These are phyloP conservation scores for Leccinum broughii DNA, from an alignment of 768 basidiomycete species.

Conservation along the genomic window DNA sequence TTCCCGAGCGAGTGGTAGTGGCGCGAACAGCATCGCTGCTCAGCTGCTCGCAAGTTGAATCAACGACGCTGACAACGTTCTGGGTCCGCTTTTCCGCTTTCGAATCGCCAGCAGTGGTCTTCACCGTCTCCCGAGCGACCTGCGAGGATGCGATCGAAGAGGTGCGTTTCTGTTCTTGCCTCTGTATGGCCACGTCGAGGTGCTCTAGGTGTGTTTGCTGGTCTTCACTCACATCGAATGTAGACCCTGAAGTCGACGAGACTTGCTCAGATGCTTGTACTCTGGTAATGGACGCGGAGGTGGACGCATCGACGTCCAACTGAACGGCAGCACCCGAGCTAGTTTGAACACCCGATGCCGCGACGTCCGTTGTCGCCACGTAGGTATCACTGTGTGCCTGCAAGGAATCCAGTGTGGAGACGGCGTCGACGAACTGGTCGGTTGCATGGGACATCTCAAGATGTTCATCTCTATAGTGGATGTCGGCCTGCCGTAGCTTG, in stretches of 20 bases:
- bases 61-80: neutral
- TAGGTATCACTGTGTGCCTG: neutral
- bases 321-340: too few relatives aligned
- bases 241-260: neutral
- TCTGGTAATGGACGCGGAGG: neutral
- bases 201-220: neutral
- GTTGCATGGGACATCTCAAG: neutral
- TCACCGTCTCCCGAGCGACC: neutral
- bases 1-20: neutral
- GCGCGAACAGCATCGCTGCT: neutral
- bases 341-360: neutral
- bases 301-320: neutral
- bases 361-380: neutral
- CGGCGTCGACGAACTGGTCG: neutral
- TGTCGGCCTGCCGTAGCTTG: neutral
- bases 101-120: neutral
- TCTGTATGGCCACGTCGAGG: neutral
- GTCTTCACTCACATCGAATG: neutral
- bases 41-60: neutral
- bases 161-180: neutral
- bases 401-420: neutral
- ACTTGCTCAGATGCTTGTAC: neutral
- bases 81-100: neutral
- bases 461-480: neutral
- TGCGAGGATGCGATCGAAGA: neutral